Percentiles rank a stretch among this genome's conserved stretches.
phyloP scores from a whole-genome alignment of 2,329 filamentous ascomycete species.

The Diaporthe velutina region DNA sequence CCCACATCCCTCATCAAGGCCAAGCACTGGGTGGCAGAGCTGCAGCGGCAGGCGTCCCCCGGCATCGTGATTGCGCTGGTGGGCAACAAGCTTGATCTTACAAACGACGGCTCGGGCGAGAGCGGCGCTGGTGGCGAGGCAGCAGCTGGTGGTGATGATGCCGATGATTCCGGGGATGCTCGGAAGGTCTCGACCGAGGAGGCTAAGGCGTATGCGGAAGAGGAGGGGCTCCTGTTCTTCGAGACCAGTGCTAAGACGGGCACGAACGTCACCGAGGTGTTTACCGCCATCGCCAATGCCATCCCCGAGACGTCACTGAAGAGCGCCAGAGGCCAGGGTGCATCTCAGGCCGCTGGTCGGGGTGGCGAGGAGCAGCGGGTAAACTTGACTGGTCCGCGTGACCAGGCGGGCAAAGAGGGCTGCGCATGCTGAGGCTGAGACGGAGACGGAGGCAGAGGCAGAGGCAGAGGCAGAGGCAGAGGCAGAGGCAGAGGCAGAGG shows the following conservation, averaged over 20 bases:
- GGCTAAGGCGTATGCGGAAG: conserved; percentile 92
- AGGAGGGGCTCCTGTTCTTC: conserved; percentile 94
- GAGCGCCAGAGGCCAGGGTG: conserved; percentile 80
- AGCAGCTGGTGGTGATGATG: conserved; percentile 63
- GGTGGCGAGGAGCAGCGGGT: conserved; percentile 80
- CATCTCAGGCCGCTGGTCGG: conserved; percentile 69
- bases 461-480: conserved; percentile 63
- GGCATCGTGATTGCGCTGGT: conserved; percentile 98
- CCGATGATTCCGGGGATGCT: conserved; percentile 77
- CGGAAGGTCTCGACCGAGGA: conserved; percentile 92
- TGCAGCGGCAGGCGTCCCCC: conserved; percentile 94
- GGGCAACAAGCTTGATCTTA: conserved; percentile 95
- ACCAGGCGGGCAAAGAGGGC: conserved; percentile 85
- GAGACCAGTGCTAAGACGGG: conserved; percentile 99
- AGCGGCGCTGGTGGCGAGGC: conserved; percentile 57
- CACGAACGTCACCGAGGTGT: conserved; percentile 93
- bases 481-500: conserved; percentile 60
- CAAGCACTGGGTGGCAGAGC: conserved; percentile 98
- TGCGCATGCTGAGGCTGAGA: conserved; percentile 80
- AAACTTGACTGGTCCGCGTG: conserved; percentile 81
- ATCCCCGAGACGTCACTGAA: conserved; percentile 98
- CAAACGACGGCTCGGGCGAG: conserved; percentile 67
- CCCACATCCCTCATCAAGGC: conserved; percentile 95
- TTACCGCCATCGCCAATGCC: conserved; percentile 97
- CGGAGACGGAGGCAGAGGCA: neutral